Evolutionary conservation across 2,329 filamentous ascomycete genomes (phyloP).

Genomic region (Hypoxylon rubiginosum): DNA sequence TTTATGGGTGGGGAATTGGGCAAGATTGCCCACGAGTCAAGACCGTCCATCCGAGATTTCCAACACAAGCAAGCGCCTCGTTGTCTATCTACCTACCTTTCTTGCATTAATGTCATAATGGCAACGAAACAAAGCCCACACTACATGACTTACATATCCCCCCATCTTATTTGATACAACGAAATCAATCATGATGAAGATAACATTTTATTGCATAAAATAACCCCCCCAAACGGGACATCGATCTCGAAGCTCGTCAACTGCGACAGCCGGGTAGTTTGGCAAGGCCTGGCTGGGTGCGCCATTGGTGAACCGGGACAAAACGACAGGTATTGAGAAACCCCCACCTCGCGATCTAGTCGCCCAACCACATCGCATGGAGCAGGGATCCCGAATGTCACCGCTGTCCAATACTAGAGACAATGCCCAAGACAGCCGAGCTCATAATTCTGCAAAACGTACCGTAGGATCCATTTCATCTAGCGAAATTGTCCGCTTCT

Average conservation of each 20-base stretch:
- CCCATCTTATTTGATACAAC: slow-evolving; percentile 8
- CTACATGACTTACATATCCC: slow-evolving; percentile 8
- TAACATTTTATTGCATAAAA: slow-evolving; percentile 6
- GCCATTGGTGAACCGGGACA: slow-evolving; percentile 24
- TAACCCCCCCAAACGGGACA: neutral
- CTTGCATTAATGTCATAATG: slow-evolving; percentile 22
- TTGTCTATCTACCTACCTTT: slow-evolving; percentile 28
- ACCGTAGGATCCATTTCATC: slow-evolving; percentile 24
- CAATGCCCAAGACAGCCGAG: slow-evolving; percentile 41
- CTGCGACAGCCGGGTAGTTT: slow-evolving; percentile 28
- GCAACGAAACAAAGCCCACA: slow-evolving; percentile 27
- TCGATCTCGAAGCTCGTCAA: slow-evolving; percentile 19
- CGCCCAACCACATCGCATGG: slow-evolving; percentile 39
- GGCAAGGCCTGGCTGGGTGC: slow-evolving; percentile 33
- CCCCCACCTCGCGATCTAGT: slow-evolving; percentile 38
- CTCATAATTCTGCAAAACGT: slow-evolving; percentile 29
- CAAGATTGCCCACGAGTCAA: slow-evolving; percentile 42
- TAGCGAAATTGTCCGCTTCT: slow-evolving; percentile 17
- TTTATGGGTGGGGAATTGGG: slow-evolving; percentile 40
- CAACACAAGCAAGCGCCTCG: slow-evolving; percentile 32
- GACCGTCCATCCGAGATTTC: slow-evolving; percentile 36
- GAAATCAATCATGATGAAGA: slow-evolving; percentile 4
- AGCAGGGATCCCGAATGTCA: slow-evolving; percentile 37
- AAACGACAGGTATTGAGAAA: slow-evolving; percentile 39
- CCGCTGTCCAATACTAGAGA: slow-evolving; percentile 42